Evolutionary conservation across 2,329 filamentous ascomycete genomes (phyloP), one percentile per base, ranked within the genome.

Genomic region (Microascus cirrosus): DNA sequence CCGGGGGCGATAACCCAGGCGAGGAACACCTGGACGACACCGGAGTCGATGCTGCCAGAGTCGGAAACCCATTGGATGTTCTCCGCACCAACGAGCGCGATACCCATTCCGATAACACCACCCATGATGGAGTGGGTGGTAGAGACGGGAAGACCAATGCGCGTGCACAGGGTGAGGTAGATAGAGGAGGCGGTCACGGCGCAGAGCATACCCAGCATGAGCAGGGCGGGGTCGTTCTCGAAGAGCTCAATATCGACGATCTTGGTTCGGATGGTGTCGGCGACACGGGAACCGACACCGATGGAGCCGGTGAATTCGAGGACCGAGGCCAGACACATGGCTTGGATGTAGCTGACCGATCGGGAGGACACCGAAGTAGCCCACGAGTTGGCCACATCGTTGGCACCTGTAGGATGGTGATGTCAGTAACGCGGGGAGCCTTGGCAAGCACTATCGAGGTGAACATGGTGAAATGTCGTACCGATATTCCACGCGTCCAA

Each of bases 361-460:
- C 85, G 76, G 5, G 86, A 88, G 1, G 84, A 86, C 59, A 89
- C 86, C 62, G 82, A 85, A 28, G 84, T 87, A 15, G 85, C 85
- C 82, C 84, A 90, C 1, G 85, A 81, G 74, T 89, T 90, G 70
- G 86, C 86, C 60, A 89, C 85, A 85, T 89, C 86, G 72, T 84
- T 76, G 68, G 66, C 70, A 63, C 72, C 73, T 69, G 64, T 6
- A 36, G 10, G 25, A n/a, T 3, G 7, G 18, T 1, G 48, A 20
- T 25, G 66, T 84, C 0, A 50, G 45, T 50, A 28, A 51, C 36
- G n/a, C 20, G 22, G 20, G 53, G 25, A 39, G n/a, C n/a, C n/a
- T 36, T 13, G 3, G 7, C 2, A 8, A 34, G 5, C 7, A 39
- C 53, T 7, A 42, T 0, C 22, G 22, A 22, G 1, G 1, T 60